Evolutionary conservation across 805 yeast species (phyloP), one percentile per base, ranked within the genome.

Genomic region (Candida yuanshanica): DNA sequence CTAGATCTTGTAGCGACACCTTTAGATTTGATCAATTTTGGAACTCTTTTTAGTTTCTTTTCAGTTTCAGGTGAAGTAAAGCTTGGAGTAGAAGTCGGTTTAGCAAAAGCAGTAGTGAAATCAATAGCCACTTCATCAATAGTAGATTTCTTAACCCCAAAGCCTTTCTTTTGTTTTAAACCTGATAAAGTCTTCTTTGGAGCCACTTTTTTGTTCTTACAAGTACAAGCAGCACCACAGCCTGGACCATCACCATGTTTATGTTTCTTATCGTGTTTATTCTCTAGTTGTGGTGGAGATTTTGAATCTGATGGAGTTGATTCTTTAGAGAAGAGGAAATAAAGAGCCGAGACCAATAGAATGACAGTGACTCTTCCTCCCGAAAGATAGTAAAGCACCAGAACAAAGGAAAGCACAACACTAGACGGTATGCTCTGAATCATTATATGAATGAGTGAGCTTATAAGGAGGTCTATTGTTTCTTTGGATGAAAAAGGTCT

Each of bases 21-120:
- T 11, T 63, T 42, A 12, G 69, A 69, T 46, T 65, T 64, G 58
- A 74, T 59, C 18, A 71, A 52, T 47, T 69, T 71, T 9, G 76
- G 68, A 5, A 62, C 56, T 41, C 72, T 58, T 44, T 64, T 66
- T 1, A 55, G 47, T 37, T 54, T 53, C 7, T 51, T 31, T 31
- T 42, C 37, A 20, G 36, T 21, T 20, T 37, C 35, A 17, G 45
- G 35, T 16, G 45, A 35, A n/a, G 41, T 37, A 18, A 22, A 36
- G 37, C 25, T 25, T 22, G 32, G 21, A 5, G 35, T 10, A 7
- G 24, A 33, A 32, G 36, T 33, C 17, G 42, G 36, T 32, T 52
- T 51, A 33, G 59, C 54, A 40, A 66, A 68, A 6, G 66, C 55
- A 13, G 60, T 50, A 0, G 73, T 69, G 49, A 68, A 69, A 47